phyloP scores from a whole-genome alignment of 2,329 filamentous ascomycete species.

The Claviceps arundinis region DNA sequence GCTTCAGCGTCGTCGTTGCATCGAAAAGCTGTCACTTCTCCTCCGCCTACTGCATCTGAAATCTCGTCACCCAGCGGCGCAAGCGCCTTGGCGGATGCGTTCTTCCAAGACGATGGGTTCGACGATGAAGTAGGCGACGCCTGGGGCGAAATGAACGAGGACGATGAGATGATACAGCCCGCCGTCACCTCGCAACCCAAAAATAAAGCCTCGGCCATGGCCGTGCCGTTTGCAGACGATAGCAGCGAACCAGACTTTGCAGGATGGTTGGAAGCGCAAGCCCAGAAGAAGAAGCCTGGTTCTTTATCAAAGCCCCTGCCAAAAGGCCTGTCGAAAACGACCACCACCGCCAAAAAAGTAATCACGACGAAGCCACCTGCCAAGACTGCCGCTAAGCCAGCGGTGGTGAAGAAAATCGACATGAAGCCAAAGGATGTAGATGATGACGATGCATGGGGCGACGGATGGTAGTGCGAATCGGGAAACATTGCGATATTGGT shows the following conservation, averaged over 20 bases:
- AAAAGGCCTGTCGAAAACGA: conserved; percentile 65
- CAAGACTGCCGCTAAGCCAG: conserved; percentile 22
- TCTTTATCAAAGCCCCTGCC: conserved; percentile 50
- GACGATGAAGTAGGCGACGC: conserved; percentile 52
- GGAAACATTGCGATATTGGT: neutral
- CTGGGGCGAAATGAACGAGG: conserved; percentile 60
- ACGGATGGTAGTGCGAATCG: conserved; percentile 39
- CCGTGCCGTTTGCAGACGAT: conserved; percentile 60
- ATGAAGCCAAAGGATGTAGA: conserved; percentile 48
- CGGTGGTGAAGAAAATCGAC: conserved; percentile 52
- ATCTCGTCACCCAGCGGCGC: conserved; percentile 33
- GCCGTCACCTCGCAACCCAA: conserved; percentile 12
- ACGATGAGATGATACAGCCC: conserved; percentile 29
- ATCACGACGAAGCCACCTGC: conserved; percentile 23
- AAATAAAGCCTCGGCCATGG: conserved; percentile 19
- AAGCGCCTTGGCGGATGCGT: conserved; percentile 31
- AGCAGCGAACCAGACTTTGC: conserved; percentile 75
- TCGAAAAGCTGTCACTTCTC: conserved; percentile 44
- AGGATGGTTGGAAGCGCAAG: conserved; percentile 83
- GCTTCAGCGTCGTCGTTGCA: conserved; percentile 47
- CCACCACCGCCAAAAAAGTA: conserved; percentile 29
- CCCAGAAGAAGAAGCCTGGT: conserved; percentile 60
- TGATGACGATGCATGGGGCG: conserved; percentile 52
- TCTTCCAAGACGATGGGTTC: conserved; percentile 41
- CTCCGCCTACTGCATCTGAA: conserved; percentile 31